Evolutionary conservation across 2,329 filamentous ascomycete species (phyloP).

Genomic region (Aspergillus puulaauensis): DNA sequence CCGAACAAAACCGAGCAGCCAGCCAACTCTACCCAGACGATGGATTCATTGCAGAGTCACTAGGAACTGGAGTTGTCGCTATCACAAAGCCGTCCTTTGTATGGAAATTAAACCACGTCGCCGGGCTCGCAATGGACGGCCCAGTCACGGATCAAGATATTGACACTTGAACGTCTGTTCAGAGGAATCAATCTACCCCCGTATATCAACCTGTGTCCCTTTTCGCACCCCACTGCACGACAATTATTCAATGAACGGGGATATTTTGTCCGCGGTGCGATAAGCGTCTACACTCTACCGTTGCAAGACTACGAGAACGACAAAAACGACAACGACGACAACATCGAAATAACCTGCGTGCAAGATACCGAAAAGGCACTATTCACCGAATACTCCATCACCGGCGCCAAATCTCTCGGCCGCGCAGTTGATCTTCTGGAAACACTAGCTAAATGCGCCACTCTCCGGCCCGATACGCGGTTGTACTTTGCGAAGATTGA

Average conservation of each 20-base stretch:
- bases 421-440: background rate
- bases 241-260: background rate
- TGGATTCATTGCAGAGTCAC: background rate
- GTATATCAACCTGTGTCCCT: background rate
- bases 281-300: background rate
- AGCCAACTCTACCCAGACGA: background rate
- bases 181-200: background rate
- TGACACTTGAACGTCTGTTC: slow-evolving; percentile 7
- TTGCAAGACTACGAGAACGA: background rate
- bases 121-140: slow-evolving; percentile 19
- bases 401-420: background rate
- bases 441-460: background rate
- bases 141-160: slow-evolving; percentile 14
- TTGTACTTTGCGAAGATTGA: slow-evolving; percentile 16
- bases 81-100: slow-evolving; percentile 13
- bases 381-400: background rate
- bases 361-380: background rate
- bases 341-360: background rate
- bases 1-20: background rate
- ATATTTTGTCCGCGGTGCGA: background rate
- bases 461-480: slow-evolving; percentile 14
- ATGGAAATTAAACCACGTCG: slow-evolving; percentile 16
- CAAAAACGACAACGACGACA: background rate
- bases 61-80: slow-evolving; percentile 10
- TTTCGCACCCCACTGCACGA: background rate